A percentile compares a stretch with the other conserved stretches of the same genome.
Conservation (phyloP, 345 rosid species). For the Boechera retrofracta region DNA sequence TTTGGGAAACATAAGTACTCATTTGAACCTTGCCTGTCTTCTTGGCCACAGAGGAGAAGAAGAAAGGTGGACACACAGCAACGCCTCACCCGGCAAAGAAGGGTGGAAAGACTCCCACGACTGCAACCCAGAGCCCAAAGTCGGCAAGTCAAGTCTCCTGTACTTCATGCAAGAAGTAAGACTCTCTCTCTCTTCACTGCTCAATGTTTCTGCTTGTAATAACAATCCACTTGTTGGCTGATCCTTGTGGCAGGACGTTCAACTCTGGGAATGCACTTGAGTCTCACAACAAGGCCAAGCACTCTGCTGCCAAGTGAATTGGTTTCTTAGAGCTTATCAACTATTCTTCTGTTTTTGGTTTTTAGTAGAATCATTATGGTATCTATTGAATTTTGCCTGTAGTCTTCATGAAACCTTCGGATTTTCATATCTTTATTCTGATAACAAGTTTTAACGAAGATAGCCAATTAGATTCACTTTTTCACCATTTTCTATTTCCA, state of each 20-base stretch:
- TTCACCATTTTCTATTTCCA: too few relatives aligned
- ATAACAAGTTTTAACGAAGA: not conserved
- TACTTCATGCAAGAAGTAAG: conserved; percentile 76
- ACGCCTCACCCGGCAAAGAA: conserved; percentile 84
- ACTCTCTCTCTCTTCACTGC: not conserved
- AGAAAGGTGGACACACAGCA: conserved; percentile 58
- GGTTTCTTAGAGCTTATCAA: conserved; percentile 8
- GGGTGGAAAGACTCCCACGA: conserved; percentile 47
- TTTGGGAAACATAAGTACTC: not conserved
- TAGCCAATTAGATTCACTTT: too few relatives aligned
- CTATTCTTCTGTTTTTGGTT: conserved; percentile 12
- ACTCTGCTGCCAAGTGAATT: conserved; percentile 42
- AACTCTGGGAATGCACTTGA: conserved; percentile 38
- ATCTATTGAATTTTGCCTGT: conserved; percentile 5
- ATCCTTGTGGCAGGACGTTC: conserved; percentile 32
- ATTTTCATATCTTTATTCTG: not conserved
- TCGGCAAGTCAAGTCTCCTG: conserved; percentile 73
- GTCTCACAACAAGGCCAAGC: conserved; percentile 46
- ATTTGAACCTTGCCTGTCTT: not conserved
- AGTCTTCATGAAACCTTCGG: conserved; percentile 26
- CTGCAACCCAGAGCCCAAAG: conserved; percentile 57
- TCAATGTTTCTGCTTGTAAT: not conserved
- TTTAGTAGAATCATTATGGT: not conserved
- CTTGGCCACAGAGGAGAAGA: conserved; percentile 69
- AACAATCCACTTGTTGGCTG: not conserved